These are phyloP conservation scores for Pythium dissotocum DNA, from an alignment of 352 stramenopile genomes.

Conservation along the genomic window DNA sequence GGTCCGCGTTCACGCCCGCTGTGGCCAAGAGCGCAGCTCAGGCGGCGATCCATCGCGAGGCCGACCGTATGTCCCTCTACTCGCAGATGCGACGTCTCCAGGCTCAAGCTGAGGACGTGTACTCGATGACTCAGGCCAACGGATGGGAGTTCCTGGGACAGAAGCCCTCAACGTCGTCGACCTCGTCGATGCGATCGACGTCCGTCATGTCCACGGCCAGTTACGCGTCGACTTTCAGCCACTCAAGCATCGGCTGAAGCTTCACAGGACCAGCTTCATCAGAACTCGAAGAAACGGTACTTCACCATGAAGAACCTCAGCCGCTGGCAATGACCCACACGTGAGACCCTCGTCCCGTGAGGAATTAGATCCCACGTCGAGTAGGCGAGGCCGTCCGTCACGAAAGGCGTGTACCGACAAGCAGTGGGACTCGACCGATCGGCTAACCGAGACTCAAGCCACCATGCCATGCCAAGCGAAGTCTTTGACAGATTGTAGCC, in stretches of 20 bases:
- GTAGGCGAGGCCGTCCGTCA: too few relatives aligned
- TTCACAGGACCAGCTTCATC: background rate
- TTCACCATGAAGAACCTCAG: too few relatives aligned
- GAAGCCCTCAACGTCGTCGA: slow-evolving; percentile 17
- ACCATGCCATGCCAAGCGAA: too few relatives aligned
- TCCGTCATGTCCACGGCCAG: slow-evolving; percentile 19
- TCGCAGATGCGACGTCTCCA: slow-evolving; percentile 27
- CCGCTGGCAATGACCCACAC: too few relatives aligned
- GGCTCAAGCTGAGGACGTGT: slow-evolving; percentile 22
- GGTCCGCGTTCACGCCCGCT: slow-evolving; percentile 17
- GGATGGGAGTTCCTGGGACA: slow-evolving; percentile 20
- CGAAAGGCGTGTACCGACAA: too few relatives aligned
- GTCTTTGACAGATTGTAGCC: too few relatives aligned
- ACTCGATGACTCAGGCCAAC: slow-evolving; percentile 27
- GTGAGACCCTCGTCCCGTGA: too few relatives aligned
- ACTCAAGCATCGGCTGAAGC: slow-evolving; percentile 15
- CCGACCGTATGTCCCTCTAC: slow-evolving; percentile 26
- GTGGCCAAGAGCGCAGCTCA: slow-evolving; percentile 21
- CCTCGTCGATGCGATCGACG: slow-evolving; percentile 19
- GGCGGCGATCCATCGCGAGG: slow-evolving; percentile 16
- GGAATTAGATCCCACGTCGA: too few relatives aligned
- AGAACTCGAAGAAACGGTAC: too few relatives aligned
- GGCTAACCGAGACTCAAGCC: too few relatives aligned
- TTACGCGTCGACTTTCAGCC: slow-evolving; percentile 10
- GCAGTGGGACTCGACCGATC: too few relatives aligned